Conservation (phyloP, 306 rosid species). For the Glycyrrhiza uralensis region DNA sequence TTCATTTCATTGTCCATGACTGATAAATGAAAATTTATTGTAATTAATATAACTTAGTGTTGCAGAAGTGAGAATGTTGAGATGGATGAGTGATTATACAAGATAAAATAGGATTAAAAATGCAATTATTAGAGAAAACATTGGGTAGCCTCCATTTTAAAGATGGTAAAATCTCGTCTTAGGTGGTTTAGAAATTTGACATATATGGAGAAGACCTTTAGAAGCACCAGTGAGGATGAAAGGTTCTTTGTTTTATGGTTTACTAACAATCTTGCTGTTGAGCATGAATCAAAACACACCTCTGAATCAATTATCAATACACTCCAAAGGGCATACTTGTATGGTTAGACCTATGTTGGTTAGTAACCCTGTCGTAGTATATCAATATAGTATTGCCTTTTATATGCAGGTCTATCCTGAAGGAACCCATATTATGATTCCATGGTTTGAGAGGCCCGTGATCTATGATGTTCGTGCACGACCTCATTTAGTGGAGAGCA, state of each 20-base stretch:
- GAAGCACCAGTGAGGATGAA: background rate
- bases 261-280: background rate
- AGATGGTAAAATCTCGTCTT: background rate
- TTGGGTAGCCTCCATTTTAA: background rate
- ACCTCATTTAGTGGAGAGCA: slow-evolving; percentile 42
- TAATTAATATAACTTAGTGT: background rate
- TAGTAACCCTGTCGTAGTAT: background rate
- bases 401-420: slow-evolving; percentile 40
- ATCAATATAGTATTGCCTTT: background rate
- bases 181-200: background rate
- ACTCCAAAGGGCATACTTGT: background rate
- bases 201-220: background rate
- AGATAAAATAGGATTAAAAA: background rate
- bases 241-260: background rate
- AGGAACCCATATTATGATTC: slow-evolving; percentile 38
- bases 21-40: background rate
- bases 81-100: background rate
- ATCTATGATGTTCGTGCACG: slow-evolving; percentile 41
- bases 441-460: slow-evolving; percentile 45
- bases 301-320: background rate
- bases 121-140: background rate
- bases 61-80: background rate
- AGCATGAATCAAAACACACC: background rate
- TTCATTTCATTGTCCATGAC: background rate
- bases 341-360: background rate